These are phyloP conservation scores for Penicillium turbatum DNA, from an alignment of 495 filamentous ascomycete genomes.

Conservation along the genomic window DNA sequence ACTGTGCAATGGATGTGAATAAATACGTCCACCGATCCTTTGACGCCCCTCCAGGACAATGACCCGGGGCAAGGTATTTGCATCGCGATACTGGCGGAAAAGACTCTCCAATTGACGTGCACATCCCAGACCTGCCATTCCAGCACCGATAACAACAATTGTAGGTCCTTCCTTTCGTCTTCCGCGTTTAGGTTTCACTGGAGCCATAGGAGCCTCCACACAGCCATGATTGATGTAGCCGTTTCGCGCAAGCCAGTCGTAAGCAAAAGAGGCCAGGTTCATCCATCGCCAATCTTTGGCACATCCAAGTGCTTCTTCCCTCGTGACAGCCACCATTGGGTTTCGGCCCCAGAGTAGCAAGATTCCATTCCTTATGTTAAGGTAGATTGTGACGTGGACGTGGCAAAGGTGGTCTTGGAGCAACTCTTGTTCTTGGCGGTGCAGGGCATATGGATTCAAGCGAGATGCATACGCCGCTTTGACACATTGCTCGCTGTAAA, in stretches of 20 bases:
- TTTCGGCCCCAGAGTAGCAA: conserved; percentile 87
- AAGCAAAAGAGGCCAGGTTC: conserved; percentile 79
- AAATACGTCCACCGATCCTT: conserved; percentile 89
- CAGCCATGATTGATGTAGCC: conserved; percentile 98
- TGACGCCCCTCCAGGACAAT: conserved; percentile 83
- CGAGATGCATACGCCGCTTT: conserved; percentile 83
- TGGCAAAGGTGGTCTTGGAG: conserved; percentile 78
- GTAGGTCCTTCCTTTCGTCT: conserved; percentile 53
- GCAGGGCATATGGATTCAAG: conserved; percentile 83
- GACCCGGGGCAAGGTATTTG: conserved; percentile 64
- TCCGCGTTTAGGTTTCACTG: conserved; percentile 38
- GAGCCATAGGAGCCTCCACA: conserved; percentile 55
- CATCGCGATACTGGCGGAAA: conserved; percentile 68
- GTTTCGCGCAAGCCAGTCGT: conserved; percentile 83
- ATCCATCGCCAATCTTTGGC: conserved; percentile 90
- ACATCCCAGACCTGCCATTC: conserved; percentile 87
- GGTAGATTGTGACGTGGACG: conserved; percentile 87
- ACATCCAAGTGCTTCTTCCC: conserved; percentile 88
- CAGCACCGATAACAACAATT: conserved; percentile 87
- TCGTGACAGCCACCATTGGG: conserved; percentile 77
- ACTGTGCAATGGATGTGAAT: conserved; percentile 77
- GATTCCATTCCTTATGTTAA: conserved; percentile 96
- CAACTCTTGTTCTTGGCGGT: conserved; percentile 77
- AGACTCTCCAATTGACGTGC: conserved; percentile 86
- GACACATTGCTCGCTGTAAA: conserved; percentile 85